Evolutionary conservation across 164 flowering plant genomes (phyloP).

Genomic region (Aristolochia californica): DNA sequence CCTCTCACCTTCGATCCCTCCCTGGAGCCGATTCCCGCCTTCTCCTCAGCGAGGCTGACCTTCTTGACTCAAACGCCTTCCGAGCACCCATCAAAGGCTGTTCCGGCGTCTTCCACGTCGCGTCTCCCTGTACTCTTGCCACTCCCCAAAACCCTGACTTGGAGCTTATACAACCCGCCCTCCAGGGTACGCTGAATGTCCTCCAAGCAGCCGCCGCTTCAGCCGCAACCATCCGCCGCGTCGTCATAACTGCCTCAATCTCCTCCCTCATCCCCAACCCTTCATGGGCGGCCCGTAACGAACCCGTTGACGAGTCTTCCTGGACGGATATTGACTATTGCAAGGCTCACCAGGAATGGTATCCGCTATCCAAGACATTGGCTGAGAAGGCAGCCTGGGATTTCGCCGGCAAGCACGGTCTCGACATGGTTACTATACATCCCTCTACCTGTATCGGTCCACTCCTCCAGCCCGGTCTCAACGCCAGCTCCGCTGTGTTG

Average conservation of each 20-base stretch:
- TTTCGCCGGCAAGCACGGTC: conserved; percentile 37
- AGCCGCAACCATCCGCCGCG: conserved; percentile 36
- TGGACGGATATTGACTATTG: conserved; percentile 86
- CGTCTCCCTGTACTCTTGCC: conserved; percentile 72
- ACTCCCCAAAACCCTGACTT: conserved; percentile 47
- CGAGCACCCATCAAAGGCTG: conserved; percentile 42
- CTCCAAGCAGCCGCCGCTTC: conserved; percentile 42
- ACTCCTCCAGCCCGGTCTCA: conserved; percentile 53
- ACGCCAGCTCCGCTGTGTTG: conserved; percentile 78
- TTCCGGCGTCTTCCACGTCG: conserved; percentile 71
- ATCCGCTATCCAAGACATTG: conserved; percentile 75
- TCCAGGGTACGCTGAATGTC: conserved; percentile 68
- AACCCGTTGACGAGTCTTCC: conserved; percentile 48
- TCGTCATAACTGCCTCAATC: conserved; percentile 73
- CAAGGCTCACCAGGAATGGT: conserved; percentile 65
- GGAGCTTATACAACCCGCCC: conserved; percentile 62
- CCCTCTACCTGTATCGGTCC: conserved; percentile 77
- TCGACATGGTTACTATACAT: conserved; percentile 61
- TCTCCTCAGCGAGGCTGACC: conserved; percentile 38
- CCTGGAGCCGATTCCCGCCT: conserved; percentile 14
- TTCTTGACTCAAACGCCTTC: conserved; percentile 41
- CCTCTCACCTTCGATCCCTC: conserved; percentile 45
- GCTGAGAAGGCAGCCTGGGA: conserved; percentile 91
- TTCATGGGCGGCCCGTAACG: conserved; percentile 28
- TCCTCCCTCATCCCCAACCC: conserved; percentile 81